Evolutionary conservation across 1,139 yeast genomes (phyloP).

Genomic region (Nadsonia commutata): DNA sequence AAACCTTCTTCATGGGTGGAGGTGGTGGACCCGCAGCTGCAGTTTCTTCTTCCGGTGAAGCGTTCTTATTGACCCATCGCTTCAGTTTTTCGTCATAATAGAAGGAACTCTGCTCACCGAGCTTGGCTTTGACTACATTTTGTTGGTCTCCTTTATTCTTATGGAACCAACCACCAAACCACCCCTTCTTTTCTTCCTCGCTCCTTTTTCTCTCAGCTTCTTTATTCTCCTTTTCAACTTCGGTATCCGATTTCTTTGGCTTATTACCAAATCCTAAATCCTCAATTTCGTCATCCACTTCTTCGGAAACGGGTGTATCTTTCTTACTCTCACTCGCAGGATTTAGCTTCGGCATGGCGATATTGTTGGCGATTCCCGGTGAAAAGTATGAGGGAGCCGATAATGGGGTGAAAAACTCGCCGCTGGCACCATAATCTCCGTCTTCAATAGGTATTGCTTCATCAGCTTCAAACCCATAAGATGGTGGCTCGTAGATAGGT

Average conservation of each 20-base stretch:
- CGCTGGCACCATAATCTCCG: constrained; percentile 7
- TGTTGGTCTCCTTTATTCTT: constrained; percentile 14
- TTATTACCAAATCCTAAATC: constrained; percentile 19
- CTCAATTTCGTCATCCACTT: constrained; percentile 27
- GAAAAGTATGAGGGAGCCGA: constrained; percentile 1
- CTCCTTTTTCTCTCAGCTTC: constrained; percentile 13
- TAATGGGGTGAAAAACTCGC: constrained; percentile 1
- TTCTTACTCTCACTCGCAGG: constrained; percentile 5
- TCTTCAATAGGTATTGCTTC: constrained; percentile 6
- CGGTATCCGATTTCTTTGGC: constrained; percentile 10
- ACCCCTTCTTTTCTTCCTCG: constrained; percentile 23
- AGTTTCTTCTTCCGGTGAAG: constrained; percentile 54
- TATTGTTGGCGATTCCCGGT: not conserved
- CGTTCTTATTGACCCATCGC: constrained; percentile 72
- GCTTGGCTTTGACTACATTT: constrained; percentile 67
- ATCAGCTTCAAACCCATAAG: constrained; percentile 12
- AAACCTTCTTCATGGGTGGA: constrained; percentile 34
- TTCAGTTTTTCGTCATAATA: constrained; percentile 72
- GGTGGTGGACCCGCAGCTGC: constrained; percentile 63
- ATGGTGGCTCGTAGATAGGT: constrained; percentile 13
- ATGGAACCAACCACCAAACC: constrained; percentile 35
- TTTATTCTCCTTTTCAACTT: constrained; percentile 12
- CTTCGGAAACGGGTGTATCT: constrained; percentile 14
- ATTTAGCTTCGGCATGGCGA: constrained; percentile 1
- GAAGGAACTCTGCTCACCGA: constrained; percentile 67